Evolutionary conservation across 305 asterid genomes (phyloP).

Genomic region (Solanum hybrid): DNA sequence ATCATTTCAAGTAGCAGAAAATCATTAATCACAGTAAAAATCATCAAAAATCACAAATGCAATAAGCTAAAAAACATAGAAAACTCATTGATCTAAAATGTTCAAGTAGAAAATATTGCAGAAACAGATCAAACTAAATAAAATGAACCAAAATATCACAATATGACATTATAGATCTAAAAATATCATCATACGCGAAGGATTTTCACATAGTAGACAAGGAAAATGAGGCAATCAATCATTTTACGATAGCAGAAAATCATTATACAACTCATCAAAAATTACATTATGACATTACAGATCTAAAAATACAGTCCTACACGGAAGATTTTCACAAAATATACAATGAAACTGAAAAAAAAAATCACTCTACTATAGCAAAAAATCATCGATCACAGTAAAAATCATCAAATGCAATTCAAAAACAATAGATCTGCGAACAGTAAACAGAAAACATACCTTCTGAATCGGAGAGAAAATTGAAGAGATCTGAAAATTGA

Average conservation of each 20-base stretch:
- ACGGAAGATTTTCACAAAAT: not conserved
- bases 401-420: not conserved
- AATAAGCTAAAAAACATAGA: not conserved
- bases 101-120: not conserved
- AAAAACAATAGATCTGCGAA: not conserved
- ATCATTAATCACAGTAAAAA: not conserved
- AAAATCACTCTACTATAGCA: not conserved
- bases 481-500: constrained; percentile 1
- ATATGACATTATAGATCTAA: not conserved
- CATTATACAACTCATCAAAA: not conserved
- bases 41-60: not conserved
- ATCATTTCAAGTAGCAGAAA: not conserved
- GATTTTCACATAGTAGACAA: not conserved
- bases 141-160: not conserved
- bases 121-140: not conserved
- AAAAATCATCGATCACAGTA: not conserved
- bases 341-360: not conserved
- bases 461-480: not conserved
- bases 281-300: not conserved
- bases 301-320: not conserved
- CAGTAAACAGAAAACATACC: constrained; percentile 7
- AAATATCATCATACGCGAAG: not conserved
- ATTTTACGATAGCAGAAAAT: not conserved
- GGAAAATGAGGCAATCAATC: not conserved
- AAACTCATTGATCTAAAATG: not conserved